A percentile compares a stretch with the other conserved stretches of the same genome.
Conservation (phyloP, 106 monocot species). For the Platanthera zijinensis region DNA sequence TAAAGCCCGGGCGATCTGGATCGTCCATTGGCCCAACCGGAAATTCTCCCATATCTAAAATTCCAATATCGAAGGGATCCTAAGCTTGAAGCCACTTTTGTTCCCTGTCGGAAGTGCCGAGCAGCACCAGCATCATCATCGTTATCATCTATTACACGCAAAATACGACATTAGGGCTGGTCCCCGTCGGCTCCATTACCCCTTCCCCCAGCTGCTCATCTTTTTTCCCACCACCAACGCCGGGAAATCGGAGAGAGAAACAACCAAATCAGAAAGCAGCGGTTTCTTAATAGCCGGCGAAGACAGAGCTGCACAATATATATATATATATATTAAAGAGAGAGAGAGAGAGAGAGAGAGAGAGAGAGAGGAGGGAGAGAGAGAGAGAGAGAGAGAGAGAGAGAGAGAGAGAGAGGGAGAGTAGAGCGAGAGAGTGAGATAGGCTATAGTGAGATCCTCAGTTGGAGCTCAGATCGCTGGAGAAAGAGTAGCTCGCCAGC, state of each 20-base stretch:
- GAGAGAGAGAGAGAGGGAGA: not conserved
- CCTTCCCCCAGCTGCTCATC: not conserved
- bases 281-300: too few species aligned
- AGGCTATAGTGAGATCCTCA: not conserved
- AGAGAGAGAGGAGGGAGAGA: too few species aligned
- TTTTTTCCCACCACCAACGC: not conserved
- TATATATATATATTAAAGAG: too few species aligned
- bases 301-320: too few species aligned
- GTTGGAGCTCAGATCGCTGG: not conserved
- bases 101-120: not conserved
- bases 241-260: not conserved
- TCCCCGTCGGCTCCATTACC: not conserved
- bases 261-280: too few species aligned
- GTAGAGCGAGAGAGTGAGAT: not conserved
- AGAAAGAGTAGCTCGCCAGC: not conserved
- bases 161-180: constrained; percentile 1
- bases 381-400: too few species aligned
- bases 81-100: not conserved
- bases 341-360: too few species aligned
- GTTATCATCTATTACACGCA: not conserved
- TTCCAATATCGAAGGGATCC: not conserved
- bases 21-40: too few species aligned
- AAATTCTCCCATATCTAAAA: too few species aligned
- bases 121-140: not conserved
- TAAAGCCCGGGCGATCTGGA: too few species aligned